Conservation (phyloP, 179 eudicot genomes). For the Nepenthes alata region DNA sequence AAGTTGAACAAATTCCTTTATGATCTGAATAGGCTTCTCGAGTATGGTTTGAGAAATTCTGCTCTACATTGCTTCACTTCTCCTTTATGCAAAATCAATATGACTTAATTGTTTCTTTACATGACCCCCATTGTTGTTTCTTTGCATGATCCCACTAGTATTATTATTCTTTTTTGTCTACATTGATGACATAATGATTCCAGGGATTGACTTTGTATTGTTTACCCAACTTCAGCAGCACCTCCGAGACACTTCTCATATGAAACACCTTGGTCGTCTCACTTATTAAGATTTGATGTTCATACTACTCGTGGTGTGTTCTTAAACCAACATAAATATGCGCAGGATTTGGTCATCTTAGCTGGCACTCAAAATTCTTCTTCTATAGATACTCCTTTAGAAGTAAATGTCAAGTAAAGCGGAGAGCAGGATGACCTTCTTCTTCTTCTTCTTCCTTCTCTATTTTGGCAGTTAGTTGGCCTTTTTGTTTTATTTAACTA, state of each 20-base stretch:
- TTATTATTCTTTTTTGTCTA: background rate
- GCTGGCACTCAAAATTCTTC: background rate
- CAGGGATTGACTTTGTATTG: background rate
- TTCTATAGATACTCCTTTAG: background rate
- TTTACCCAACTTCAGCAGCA: background rate
- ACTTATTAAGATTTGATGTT: background rate
- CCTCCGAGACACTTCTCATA: background rate
- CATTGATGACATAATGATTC: background rate
- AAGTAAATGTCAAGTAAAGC: background rate
- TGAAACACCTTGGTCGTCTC: slow-evolving; percentile 2
- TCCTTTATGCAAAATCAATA: background rate
- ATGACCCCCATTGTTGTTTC: background rate
- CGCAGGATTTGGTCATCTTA: background rate
- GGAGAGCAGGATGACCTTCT: no score
- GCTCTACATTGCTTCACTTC: background rate
- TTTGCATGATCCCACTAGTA: background rate
- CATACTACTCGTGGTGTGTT: background rate
- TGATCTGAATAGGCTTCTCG: slow-evolving; percentile 2
- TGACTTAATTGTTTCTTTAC: slow-evolving; percentile 3
- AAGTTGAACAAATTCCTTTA: background rate
- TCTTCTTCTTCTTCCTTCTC: no score
- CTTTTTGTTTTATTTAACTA: background rate
- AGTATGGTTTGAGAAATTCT: slow-evolving; percentile 10
- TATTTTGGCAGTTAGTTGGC: no score
- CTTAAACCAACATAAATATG: background rate